phyloP scores from a whole-genome alignment of 2,329 filamentous ascomycete genomes.

The Kalaharituber pfeilii region DNA sequence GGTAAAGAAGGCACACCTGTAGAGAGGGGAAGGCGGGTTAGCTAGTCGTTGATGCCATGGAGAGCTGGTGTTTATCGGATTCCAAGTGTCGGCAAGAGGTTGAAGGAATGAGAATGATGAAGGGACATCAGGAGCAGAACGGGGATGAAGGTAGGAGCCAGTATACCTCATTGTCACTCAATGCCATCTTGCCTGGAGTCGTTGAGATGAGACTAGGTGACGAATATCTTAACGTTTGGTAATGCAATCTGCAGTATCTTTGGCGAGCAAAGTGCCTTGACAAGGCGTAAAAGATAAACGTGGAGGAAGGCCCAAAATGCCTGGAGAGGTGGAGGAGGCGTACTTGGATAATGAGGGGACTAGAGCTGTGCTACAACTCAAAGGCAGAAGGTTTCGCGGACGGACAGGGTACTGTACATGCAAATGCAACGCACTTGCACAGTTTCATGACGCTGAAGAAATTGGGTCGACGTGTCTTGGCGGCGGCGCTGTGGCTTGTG shows the following conservation, averaged over 20 bases:
- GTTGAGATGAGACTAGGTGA: neutral
- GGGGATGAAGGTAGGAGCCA: slow-evolving; percentile 12
- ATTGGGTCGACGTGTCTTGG: too few species aligned
- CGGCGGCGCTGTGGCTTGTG: too few species aligned
- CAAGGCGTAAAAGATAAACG: neutral
- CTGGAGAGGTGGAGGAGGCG: too few species aligned
- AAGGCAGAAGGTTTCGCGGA: too few species aligned
- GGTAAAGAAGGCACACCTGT: neutral
- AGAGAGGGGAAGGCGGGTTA: neutral
- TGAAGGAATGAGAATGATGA: slow-evolving; percentile 11
- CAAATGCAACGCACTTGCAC: too few species aligned
- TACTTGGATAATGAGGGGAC: too few species aligned
- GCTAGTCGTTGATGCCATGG: neutral
- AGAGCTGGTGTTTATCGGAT: slow-evolving; percentile 14
- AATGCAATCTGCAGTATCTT: neutral
- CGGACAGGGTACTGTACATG: too few species aligned
- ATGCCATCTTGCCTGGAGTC: slow-evolving; percentile 52
- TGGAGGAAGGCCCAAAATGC: too few species aligned
- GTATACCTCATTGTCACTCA: slow-evolving; percentile 89
- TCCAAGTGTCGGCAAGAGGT: slow-evolving; percentile 14
- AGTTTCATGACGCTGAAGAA: too few species aligned
- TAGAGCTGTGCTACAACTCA: too few species aligned
- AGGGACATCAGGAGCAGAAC: slow-evolving; percentile 8
- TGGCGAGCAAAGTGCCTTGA: neutral
- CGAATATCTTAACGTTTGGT: neutral